Percentiles rank a stretch among this genome's conserved stretches.
These are phyloP conservation scores for Rhodotorula glutinis DNA, from an alignment of 1,284 basidiomycete species.

Conservation along the genomic window DNA sequence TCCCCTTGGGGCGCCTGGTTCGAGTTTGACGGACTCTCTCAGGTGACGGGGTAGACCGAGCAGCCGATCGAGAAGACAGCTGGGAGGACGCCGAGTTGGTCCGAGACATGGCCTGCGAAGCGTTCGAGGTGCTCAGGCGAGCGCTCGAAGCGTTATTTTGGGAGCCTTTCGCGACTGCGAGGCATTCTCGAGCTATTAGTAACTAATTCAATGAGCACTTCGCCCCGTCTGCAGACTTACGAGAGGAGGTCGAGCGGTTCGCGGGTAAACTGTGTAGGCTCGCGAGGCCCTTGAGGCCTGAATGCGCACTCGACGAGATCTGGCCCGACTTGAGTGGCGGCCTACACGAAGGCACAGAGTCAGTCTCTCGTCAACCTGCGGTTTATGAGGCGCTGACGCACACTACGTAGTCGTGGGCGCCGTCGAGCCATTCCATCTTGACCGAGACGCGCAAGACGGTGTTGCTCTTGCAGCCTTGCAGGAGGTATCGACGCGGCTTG, in stretches of 20 bases:
- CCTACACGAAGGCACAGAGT: not conserved
- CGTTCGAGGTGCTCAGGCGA: slow-evolving; percentile 1
- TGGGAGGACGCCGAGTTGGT: slow-evolving; percentile 14
- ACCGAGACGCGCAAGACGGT: slow-evolving; percentile 41
- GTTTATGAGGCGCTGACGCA: slow-evolving; percentile 7
- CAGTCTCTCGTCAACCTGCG: not conserved
- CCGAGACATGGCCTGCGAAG: not conserved
- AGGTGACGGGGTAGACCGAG: not conserved
- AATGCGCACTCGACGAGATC: not conserved
- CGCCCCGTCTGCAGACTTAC: too few relatives aligned
- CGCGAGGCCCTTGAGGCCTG: slow-evolving; percentile 4
- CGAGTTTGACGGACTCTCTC: not conserved
- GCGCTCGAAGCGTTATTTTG: not conserved
- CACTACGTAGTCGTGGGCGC: slow-evolving; percentile 38
- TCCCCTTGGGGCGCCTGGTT: not conserved
- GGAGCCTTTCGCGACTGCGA: not conserved
- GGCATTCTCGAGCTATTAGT: not conserved
- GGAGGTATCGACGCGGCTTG: slow-evolving; percentile 36
- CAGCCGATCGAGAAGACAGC: not conserved
- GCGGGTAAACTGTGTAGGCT: slow-evolving; percentile 9
- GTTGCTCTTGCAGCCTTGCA: slow-evolving; percentile 42
- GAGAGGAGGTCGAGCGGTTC: slow-evolving; percentile 52
- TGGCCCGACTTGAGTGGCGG: slow-evolving; percentile 27
- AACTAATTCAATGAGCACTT: accelerated
- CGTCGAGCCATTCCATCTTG: slow-evolving; percentile 41